A percentile compares a stretch with the other conserved stretches of the same genome.
Evolutionary conservation across 208 protist genomes (phyloP).

Genomic region (Trichomonas gallinae): DNA sequence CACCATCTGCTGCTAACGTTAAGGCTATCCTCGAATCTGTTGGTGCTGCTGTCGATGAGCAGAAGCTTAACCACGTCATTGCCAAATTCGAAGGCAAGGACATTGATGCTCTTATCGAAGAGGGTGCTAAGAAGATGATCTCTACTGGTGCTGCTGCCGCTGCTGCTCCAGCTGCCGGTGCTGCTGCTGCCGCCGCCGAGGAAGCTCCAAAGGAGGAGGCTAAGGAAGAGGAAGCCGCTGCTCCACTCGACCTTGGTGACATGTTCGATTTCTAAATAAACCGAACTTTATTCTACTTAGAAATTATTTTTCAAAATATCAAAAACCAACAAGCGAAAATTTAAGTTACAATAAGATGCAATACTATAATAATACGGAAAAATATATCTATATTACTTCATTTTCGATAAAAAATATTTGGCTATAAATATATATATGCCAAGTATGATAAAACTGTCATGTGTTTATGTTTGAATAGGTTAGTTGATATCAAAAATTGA

Average conservation of each 20-base stretch:
- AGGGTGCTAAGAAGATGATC: slow-evolving; percentile 46
- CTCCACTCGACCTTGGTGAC: not conserved
- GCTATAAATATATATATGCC: no score
- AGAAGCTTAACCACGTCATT: slow-evolving; percentile 38
- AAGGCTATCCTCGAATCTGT: slow-evolving; percentile 53
- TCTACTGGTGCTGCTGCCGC: not conserved
- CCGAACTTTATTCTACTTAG: not conserved
- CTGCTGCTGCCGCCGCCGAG: slow-evolving; percentile 23
- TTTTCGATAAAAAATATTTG: no score
- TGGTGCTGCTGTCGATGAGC: slow-evolving; percentile 45
- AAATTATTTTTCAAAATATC: not conserved
- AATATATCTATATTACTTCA: no score
- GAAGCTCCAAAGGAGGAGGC: not conserved
- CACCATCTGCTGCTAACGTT: slow-evolving; percentile 42
- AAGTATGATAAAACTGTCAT: no score
- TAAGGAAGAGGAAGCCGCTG: not conserved
- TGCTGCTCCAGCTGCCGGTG: slow-evolving; percentile 37
- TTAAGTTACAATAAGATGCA: no score
- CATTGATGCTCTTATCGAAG: slow-evolving; percentile 47
- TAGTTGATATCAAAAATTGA: no score
- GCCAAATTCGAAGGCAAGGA: slow-evolving; percentile 38
- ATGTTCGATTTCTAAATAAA: not conserved
- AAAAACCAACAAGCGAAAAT: no score
- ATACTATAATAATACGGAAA: no score
- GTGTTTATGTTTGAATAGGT: no score